Conservation (phyloP, 176 grass and related monocot genomes). For the Bonia amplexicaulis region DNA sequence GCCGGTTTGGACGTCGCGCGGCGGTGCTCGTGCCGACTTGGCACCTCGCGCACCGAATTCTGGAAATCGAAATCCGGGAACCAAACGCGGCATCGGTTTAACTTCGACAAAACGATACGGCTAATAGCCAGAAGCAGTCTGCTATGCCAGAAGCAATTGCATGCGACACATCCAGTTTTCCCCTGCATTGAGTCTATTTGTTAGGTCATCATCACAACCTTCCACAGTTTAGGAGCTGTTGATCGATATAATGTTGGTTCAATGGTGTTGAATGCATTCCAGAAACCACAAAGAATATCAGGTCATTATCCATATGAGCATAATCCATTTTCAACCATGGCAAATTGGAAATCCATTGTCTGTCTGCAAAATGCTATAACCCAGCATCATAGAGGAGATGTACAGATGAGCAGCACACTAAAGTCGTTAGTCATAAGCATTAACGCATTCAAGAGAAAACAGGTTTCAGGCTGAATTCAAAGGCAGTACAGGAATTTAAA, state of each 20-base stretch:
- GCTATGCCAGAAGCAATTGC: too few species aligned
- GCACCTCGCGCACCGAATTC: background rate
- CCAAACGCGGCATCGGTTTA: background rate
- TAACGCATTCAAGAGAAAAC: background rate
- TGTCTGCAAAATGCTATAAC: background rate
- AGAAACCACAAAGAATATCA: background rate
- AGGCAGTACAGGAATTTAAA: background rate
- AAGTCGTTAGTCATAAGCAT: background rate
- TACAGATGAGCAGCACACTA: background rate
- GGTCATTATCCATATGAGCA: background rate
- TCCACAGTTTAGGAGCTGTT: background rate
- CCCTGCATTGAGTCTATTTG: too few species aligned
- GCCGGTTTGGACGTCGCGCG: background rate
- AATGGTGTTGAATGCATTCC: background rate
- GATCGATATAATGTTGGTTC: background rate
- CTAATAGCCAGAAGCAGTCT: too few species aligned
- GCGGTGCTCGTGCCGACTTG: background rate
- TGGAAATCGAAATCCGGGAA: background rate
- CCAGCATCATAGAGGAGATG: background rate
- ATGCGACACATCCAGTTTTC: too few species aligned
- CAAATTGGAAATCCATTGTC: background rate
- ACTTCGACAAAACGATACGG: too few species aligned
- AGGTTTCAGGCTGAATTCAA: background rate
- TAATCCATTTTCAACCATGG: background rate
- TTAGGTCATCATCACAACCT: too few species aligned